These are phyloP conservation scores for Pichia heedii DNA, from an alignment of 805 yeast species.

Conservation along the genomic window DNA sequence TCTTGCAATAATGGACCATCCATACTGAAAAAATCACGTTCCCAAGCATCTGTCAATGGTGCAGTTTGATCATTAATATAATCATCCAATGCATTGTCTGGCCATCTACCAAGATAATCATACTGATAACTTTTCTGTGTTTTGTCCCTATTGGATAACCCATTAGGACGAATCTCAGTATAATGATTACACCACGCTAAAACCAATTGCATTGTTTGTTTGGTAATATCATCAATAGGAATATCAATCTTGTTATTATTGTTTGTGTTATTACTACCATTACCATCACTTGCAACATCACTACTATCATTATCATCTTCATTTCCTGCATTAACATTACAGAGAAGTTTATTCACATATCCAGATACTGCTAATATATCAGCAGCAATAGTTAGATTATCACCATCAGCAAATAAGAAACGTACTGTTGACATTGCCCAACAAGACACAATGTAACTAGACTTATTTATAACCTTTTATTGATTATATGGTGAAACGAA, in stretches of 20 bases:
- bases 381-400: too few relatives aligned
- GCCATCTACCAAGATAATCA: neutral
- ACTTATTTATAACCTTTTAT: too few relatives aligned
- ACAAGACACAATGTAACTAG: too few relatives aligned
- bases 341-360: neutral
- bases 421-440: too few relatives aligned
- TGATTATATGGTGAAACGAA: too few relatives aligned
- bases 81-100: constrained; percentile 41
- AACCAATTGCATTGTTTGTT: constrained; percentile 5
- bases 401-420: too few relatives aligned
- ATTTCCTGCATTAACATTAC: neutral
- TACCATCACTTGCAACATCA: neutral
- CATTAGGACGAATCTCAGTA: constrained; percentile 1
- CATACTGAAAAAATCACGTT: constrained; percentile 77
- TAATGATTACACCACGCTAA: constrained; percentile 12
- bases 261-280: neutral
- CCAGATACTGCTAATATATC: neutral
- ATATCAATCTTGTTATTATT: neutral
- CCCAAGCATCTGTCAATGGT: constrained; percentile 59
- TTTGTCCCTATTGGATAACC: neutral
- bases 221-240: constrained; percentile 6
- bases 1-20: constrained; percentile 75
- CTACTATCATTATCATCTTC: neutral
- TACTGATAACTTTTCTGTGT: too few relatives aligned
- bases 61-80: constrained; percentile 48